A percentile compares a stretch with the other conserved stretches of the same genome.
phyloP scores from a whole-genome alignment of 768 basidiomycete species.

The Crassisporium funariophilum region DNA sequence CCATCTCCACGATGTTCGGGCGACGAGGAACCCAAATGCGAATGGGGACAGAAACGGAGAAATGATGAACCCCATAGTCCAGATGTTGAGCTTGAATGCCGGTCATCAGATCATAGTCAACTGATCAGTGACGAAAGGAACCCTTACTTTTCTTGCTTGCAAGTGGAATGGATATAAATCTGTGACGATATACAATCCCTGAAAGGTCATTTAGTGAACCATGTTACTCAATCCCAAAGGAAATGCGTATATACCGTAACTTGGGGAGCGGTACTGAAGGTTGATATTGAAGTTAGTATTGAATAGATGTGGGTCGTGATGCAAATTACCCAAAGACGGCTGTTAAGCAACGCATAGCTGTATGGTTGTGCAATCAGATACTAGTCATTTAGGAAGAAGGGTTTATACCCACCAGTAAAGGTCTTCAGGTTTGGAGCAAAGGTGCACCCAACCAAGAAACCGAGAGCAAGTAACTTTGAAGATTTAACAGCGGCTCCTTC shows the following conservation, averaged over 20 bases:
- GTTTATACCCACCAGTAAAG: constrained; percentile 46
- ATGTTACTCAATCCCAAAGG: neutral
- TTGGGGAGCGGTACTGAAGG: constrained; percentile 63
- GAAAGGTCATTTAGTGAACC: neutral
- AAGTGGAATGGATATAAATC: constrained; percentile 72
- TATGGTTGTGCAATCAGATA: constrained; percentile 36
- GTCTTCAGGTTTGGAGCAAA: constrained; percentile 57
- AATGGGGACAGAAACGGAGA: constrained; percentile 68
- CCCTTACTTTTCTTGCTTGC: constrained; percentile 60
- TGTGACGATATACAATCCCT: constrained; percentile 63
- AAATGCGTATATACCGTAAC: constrained; percentile 46
- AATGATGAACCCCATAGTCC: constrained; percentile 75
- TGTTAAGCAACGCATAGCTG: constrained; percentile 61
- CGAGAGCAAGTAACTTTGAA: constrained; percentile 52
- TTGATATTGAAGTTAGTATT: neutral
- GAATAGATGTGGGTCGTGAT: neutral
- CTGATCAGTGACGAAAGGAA: neutral
- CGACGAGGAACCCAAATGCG: constrained; percentile 68
- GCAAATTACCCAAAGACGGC: constrained; percentile 57
- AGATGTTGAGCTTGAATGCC: constrained; percentile 54
- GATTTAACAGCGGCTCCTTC: neutral
- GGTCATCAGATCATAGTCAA: neutral
- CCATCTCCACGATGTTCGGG: constrained; percentile 62
- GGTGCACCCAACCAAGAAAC: constrained; percentile 46
- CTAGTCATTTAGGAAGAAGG: constrained; percentile 21